These are phyloP conservation scores for Aspergillus brunneoviolaceus DNA, from an alignment of 2,329 filamentous ascomycete genomes.

Conservation along the genomic window DNA sequence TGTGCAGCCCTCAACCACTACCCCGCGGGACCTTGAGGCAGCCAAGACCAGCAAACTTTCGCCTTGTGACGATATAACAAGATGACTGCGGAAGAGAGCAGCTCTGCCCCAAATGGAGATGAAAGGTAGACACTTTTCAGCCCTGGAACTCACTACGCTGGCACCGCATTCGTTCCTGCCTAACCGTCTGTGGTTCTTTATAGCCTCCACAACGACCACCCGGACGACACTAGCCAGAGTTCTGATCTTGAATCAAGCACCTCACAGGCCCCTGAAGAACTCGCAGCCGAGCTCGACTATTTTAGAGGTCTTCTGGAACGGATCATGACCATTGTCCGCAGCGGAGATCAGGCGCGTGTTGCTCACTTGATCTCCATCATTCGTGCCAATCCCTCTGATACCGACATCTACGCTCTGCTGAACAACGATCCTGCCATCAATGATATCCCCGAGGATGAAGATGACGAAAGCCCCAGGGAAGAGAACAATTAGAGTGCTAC, in stretches of 20 bases:
- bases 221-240: conserved; percentile 8
- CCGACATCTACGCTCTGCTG: conserved; percentile 25
- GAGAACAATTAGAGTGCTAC: not conserved
- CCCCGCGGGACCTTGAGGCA: not conserved
- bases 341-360: conserved; percentile 24
- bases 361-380: conserved; percentile 26
- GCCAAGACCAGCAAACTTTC: not conserved
- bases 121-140: not conserved
- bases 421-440: conserved; percentile 11
- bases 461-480: not conserved
- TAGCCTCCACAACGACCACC: conserved; percentile 7
- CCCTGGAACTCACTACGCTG: not conserved
- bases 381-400: conserved; percentile 30
- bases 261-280: conserved; percentile 3
- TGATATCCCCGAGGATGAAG: not conserved
- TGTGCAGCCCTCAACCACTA: not conserved
- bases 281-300: conserved; percentile 19
- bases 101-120: not conserved
- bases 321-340: conserved; percentile 25
- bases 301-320: conserved; percentile 28
- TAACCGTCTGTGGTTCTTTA: conserved; percentile 7
- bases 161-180: not conserved
- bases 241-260: conserved; percentile 3
- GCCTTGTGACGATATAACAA: not conserved
- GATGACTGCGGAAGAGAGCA: not conserved